Evolutionary conservation across 2,329 filamentous ascomycete genomes (phyloP).

Genomic region (Claviceps monticola): DNA sequence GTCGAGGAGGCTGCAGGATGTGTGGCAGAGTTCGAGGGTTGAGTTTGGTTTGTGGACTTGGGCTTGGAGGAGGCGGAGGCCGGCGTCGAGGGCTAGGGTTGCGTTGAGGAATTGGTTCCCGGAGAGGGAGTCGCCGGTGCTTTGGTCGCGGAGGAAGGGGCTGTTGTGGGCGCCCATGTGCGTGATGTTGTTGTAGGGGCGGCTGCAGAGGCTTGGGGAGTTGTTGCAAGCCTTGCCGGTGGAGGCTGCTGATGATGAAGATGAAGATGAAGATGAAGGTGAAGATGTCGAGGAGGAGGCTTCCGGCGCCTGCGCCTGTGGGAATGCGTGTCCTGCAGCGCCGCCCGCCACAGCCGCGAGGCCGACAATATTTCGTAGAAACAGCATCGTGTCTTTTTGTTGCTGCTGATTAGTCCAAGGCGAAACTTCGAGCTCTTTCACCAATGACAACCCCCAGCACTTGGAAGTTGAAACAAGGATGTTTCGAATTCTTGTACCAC

Average conservation of each 20-base stretch:
- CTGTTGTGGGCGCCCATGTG: slow-evolving; percentile 67
- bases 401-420: too few relatives aligned
- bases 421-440: not conserved
- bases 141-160: slow-evolving; percentile 53
- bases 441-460: too few relatives aligned
- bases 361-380: slow-evolving; percentile 9
- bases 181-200: slow-evolving; percentile 61
- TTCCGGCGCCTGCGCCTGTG: slow-evolving; percentile 7
- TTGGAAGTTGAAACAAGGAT: too few relatives aligned
- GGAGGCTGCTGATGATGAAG: slow-evolving; percentile 5
- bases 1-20: slow-evolving; percentile 51
- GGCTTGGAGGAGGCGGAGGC: slow-evolving; percentile 55
- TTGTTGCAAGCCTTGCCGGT: slow-evolving; percentile 56
- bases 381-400: slow-evolving; percentile 10
- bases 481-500: too few relatives aligned
- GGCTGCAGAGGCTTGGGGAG: slow-evolving; percentile 57
- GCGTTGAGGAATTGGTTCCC: slow-evolving; percentile 67
- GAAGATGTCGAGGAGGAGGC: slow-evolving; percentile 1
- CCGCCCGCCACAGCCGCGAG: slow-evolving; percentile 11
- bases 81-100: slow-evolving; percentile 54
- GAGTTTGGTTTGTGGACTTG: slow-evolving; percentile 53
- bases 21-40: slow-evolving; percentile 56
- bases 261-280: not conserved
- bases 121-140: slow-evolving; percentile 45
- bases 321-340: slow-evolving; percentile 13